phyloP scores from a whole-genome alignment of 805 yeast species.

The Candida sphagnicola region DNA sequence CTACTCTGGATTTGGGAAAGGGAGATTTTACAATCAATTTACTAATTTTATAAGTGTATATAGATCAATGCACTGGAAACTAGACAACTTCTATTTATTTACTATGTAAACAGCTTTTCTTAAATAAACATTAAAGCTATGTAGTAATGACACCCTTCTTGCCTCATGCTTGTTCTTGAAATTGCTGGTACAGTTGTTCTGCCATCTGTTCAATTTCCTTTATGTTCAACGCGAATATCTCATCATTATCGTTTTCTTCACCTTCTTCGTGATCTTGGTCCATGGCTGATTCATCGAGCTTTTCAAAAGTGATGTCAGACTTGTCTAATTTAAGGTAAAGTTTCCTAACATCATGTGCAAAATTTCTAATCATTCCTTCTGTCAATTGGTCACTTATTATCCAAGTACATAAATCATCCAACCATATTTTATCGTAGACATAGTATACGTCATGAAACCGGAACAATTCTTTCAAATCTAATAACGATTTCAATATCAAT shows the following conservation, averaged over 20 bases:
- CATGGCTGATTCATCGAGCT: slow-evolving; percentile 23
- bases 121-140: too few species aligned
- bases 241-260: slow-evolving; percentile 17
- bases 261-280: slow-evolving; percentile 9
- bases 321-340: slow-evolving; percentile 37
- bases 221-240: slow-evolving; percentile 43
- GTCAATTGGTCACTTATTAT: slow-evolving; percentile 54
- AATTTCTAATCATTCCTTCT: slow-evolving; percentile 53
- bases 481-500: slow-evolving; percentile 53
- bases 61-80: too few species aligned
- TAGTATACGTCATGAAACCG: slow-evolving; percentile 81
- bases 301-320: slow-evolving; percentile 54
- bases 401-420: slow-evolving; percentile 81
- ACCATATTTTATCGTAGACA: slow-evolving; percentile 71
- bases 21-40: too few species aligned
- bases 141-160: too few species aligned
- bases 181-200: slow-evolving; percentile 30
- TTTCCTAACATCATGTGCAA: slow-evolving; percentile 62
- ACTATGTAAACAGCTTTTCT: too few species aligned
- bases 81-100: too few species aligned
- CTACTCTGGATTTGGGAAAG: too few species aligned
- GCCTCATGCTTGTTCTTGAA: slow-evolving; percentile 5
- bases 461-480: slow-evolving; percentile 67
- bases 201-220: slow-evolving; percentile 58
- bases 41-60: too few species aligned